Evolutionary conservation across 805 yeast species (phyloP), one percentile per base, ranked within the genome.

Genomic region (Spencermartinsiella europaea): DNA sequence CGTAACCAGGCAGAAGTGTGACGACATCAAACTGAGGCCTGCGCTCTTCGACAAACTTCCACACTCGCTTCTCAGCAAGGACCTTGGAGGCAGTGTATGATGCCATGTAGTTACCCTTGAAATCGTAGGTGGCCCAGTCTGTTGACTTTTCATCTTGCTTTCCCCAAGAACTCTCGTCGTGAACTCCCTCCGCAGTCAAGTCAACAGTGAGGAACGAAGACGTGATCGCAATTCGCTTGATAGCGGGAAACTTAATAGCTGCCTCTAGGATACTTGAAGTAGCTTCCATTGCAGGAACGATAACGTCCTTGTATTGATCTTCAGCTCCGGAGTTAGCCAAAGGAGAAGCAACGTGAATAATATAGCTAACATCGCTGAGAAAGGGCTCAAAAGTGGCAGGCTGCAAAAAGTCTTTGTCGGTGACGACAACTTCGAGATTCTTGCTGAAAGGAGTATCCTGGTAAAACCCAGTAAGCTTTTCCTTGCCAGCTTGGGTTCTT

Each of bases 1-100:
- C 64, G 16, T 49, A 45, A 12, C 62, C 60, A 5, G 67, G 65
- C 46, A 52, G 52, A 38, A 63, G 45, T 16, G 62, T 54, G 15
- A 62, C 45, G 21, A 53, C 35, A 2, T 52, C 35, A 25, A 61
- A 60, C 4, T 25, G n/a, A 5, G 57, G 54, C 34, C 53, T 48
- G 19, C 48, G 62, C 27, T 34, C 22, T 35, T 70, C 61, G 12
- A 67, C 49, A 50, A 76, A 78, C 1, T 75, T 71, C 76, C 83
- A 76, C 12, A 77, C 78, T 2, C 79, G 74, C 51, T 66, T 56
- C 64, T 81, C 84, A 27, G 84, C 85, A 54, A 66, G 64, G 10
- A 61, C 71, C 62, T 79, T 80, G 31, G 83, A 72, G 68, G 38
- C 71, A 71, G 45, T 16, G 39, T 54, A 58, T 12, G 50, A 43